Conservation (phyloP, 768 basidiomycete species). For the Russula sp. region DNA sequence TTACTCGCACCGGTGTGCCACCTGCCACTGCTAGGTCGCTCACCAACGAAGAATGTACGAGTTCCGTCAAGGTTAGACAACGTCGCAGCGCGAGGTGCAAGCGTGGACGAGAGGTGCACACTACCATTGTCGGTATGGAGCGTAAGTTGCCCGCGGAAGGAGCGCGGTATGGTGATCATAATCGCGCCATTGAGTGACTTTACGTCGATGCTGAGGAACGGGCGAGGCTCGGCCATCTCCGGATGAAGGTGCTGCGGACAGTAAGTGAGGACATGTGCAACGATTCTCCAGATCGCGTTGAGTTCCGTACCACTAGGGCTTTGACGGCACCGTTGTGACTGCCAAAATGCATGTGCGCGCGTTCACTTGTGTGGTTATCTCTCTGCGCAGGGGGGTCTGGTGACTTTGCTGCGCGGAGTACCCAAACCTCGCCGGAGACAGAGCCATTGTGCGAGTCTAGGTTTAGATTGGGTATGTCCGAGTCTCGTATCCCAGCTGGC, state of each 20-base stretch:
- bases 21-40: conserved; percentile 10
- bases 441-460: conserved; percentile 15
- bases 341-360: conserved; percentile 2
- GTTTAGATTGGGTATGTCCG: not conserved
- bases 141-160: conserved; percentile 20
- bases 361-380: not conserved
- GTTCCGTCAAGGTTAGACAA: conserved; percentile 13
- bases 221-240: conserved; percentile 10
- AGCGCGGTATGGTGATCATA: conserved; percentile 15
- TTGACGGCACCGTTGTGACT: conserved; percentile 10
- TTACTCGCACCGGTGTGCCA: conserved; percentile 10
- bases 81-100: conserved; percentile 1
- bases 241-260: conserved; percentile 10
- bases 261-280: not conserved
- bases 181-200: conserved; percentile 6
- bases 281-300: not conserved
- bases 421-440: conserved; percentile 11
- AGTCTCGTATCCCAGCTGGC: not conserved
- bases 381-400: not conserved
- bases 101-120: conserved; percentile 9
- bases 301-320: conserved; percentile 4
- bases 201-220: conserved; percentile 17
- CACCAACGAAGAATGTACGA: conserved; percentile 18
- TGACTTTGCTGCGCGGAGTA: not conserved
- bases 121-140: conserved; percentile 15